Percentiles rank a stretch among this genome's conserved stretches.
These are phyloP conservation scores for Lizonia empirigonia DNA, from an alignment of 2,329 filamentous ascomycete genomes.

Conservation along the genomic window DNA sequence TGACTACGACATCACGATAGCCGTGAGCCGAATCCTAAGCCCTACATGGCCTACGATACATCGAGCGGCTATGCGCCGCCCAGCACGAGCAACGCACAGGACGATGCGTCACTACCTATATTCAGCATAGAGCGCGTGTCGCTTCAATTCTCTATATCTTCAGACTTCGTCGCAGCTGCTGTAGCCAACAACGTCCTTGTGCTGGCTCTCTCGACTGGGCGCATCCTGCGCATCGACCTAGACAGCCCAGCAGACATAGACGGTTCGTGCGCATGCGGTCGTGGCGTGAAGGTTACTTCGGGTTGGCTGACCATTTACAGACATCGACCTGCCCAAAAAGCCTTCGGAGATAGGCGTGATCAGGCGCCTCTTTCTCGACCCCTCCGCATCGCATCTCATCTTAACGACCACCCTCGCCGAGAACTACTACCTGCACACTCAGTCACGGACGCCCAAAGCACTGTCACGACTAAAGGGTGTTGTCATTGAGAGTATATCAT, in stretches of 20 bases:
- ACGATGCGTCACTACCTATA: constrained; percentile 74
- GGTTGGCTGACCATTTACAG: constrained; percentile 53
- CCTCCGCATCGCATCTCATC: constrained; percentile 91
- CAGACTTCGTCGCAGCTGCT: constrained; percentile 94
- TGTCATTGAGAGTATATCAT: constrained; percentile 85
- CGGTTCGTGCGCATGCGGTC: constrained; percentile 40
- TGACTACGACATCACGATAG: constrained; percentile 23
- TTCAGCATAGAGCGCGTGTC: constrained; percentile 93
- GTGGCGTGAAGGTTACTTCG: background rate
- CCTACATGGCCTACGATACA: constrained; percentile 70
- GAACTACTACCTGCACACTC: constrained; percentile 97
- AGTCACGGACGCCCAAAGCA: constrained; percentile 84
- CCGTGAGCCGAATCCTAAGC: constrained; percentile 11
- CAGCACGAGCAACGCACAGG: constrained; percentile 66
- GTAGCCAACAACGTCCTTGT: constrained; percentile 97
- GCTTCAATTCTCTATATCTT: constrained; percentile 91
- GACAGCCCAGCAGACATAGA: constrained; percentile 96
- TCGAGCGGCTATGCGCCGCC: constrained; percentile 75
- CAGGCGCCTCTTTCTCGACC: constrained; percentile 94
- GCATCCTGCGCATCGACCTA: constrained; percentile 91
- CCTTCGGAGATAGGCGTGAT: constrained; percentile 90
- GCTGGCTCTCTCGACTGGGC: constrained; percentile 86
- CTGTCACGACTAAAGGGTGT: constrained; percentile 84
- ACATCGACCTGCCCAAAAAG: constrained; percentile 96
- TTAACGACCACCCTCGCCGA: constrained; percentile 90